Percentiles rank a stretch among this genome's conserved stretches.
These are phyloP conservation scores for Leccinum incarnatum DNA, from an alignment of 768 basidiomycete species.

Conservation along the genomic window DNA sequence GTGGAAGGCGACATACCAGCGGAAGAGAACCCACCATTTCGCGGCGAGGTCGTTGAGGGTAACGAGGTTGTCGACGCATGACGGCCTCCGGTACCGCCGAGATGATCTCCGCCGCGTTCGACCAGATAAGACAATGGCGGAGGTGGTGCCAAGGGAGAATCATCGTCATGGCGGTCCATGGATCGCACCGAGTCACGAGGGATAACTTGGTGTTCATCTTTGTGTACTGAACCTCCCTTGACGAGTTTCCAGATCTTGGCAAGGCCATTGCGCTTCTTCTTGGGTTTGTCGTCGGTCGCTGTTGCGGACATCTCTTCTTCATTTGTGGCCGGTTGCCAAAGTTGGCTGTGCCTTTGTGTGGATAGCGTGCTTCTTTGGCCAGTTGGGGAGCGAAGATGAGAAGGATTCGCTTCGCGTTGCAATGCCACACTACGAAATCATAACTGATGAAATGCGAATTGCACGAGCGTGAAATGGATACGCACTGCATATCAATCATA, in stretches of 20 bases:
- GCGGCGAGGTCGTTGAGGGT: conserved; percentile 56
- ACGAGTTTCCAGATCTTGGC: conserved; percentile 82
- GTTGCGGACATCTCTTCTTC: conserved; percentile 17
- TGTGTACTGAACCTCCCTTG: conserved; percentile 52
- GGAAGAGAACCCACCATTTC: conserved; percentile 48
- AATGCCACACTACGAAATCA: conserved; percentile 60
- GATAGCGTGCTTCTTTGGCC: conserved; percentile 35
- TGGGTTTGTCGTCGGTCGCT: conserved; percentile 46
- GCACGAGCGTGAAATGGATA: conserved; percentile 22
- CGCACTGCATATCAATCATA: conserved; percentile 92
- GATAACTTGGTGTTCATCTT: conserved; percentile 28
- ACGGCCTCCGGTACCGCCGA: conserved; percentile 42
- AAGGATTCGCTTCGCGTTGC: conserved; percentile 55
- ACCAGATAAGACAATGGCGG: conserved; percentile 90
- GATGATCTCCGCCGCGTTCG: conserved; percentile 48
- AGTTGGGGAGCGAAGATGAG: conserved; percentile 30
- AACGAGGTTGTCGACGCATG: conserved; percentile 72
- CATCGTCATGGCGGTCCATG: conserved; percentile 51
- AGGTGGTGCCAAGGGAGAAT: conserved; percentile 81
- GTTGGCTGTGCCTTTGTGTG: conserved; percentile 46
- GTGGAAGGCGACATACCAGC: conserved; percentile 72
- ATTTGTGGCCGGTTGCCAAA: conserved; percentile 49
- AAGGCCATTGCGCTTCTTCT: conserved; percentile 76
- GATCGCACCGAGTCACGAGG: conserved; percentile 40
- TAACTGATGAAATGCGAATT: conserved; percentile 6